Conservation (phyloP, 2,329 filamentous ascomycete species). For the Phoma sp. region DNA sequence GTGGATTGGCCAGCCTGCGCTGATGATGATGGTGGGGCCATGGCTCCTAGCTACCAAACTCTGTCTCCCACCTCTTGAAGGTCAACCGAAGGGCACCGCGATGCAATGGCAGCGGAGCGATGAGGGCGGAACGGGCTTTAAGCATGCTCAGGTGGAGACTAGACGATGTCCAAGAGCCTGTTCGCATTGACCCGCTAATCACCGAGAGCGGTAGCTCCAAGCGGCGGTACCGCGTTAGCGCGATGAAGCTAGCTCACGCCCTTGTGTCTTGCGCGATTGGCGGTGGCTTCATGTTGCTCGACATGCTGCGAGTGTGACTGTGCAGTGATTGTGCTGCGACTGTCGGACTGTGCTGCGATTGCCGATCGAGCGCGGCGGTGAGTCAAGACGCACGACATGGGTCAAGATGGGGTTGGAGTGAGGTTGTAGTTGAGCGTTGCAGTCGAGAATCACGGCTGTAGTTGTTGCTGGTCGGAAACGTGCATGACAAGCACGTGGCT, state of each 20-base stretch:
- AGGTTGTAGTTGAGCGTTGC: no score
- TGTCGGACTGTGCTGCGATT: not conserved
- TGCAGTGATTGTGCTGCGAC: not conserved
- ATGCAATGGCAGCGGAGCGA: not conserved
- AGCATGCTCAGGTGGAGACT: conserved; percentile 13
- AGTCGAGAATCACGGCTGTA: not conserved
- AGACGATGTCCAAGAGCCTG: conserved; percentile 12
- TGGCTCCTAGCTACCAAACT: not conserved
- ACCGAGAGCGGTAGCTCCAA: conserved; percentile 15
- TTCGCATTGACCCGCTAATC: conserved; percentile 9
- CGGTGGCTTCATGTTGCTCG: not conserved
- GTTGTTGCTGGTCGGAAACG: conserved; percentile 4
- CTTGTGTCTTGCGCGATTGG: conserved; percentile 7
- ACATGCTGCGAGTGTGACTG: conserved; percentile 8
- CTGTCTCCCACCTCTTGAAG: conserved; percentile 7
- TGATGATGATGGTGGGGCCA: conserved; percentile 6
- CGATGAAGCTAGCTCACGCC: conserved; percentile 9
- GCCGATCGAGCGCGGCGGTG: conserved; percentile 1
- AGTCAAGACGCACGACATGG: conserved; percentile 2
- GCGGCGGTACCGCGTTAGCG: conserved; percentile 9
- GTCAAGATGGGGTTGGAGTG: no score
- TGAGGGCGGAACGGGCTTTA: conserved; percentile 7
- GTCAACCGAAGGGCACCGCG: not conserved
- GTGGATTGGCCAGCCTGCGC: not conserved
- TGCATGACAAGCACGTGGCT: conserved; percentile 7